Conservation (phyloP, 768 basidiomycete genomes). For the Tephrocybe sp. region DNA sequence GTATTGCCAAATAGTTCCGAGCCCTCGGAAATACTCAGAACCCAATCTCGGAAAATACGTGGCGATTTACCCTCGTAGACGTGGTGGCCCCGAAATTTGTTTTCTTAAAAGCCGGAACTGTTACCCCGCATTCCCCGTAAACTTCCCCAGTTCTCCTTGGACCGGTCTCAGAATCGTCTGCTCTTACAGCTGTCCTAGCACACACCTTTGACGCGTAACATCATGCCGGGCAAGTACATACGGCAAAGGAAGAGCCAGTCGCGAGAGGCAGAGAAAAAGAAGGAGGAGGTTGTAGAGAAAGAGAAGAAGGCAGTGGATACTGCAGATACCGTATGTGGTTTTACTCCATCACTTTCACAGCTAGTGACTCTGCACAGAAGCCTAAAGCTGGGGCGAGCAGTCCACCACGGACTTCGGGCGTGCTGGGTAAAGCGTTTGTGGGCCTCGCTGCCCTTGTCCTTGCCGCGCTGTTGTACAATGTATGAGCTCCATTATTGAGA, state of each 20-base stretch:
- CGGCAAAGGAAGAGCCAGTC: slow-evolving; percentile 10
- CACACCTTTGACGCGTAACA: background rate
- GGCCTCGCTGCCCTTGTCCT: slow-evolving; percentile 10
- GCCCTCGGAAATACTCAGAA: background rate
- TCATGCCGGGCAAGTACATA: slow-evolving; percentile 5
- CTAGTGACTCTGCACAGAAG: background rate
- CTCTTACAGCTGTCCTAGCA: no score
- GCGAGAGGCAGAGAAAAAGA: slow-evolving; percentile 6
- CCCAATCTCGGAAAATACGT: background rate
- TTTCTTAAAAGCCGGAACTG: no score
- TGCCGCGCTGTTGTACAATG: slow-evolving; percentile 14
- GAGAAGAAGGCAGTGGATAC: slow-evolving; percentile 1
- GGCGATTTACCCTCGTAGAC: background rate
- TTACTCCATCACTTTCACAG: background rate
- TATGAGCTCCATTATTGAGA: background rate
- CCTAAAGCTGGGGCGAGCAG: background rate
- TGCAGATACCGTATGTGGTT: background rate
- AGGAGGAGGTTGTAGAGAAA: background rate
- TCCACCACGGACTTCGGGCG: background rate
- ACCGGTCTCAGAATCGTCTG: no score
- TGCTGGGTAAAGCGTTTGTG: slow-evolving; percentile 6
- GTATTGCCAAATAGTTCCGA: background rate
- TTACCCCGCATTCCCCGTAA: background rate
- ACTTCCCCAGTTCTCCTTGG: no score
- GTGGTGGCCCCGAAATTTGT: no score